Evolutionary conservation across 164 flowering plant genomes (phyloP).

Genomic region (Nymphaea thermarum): DNA sequence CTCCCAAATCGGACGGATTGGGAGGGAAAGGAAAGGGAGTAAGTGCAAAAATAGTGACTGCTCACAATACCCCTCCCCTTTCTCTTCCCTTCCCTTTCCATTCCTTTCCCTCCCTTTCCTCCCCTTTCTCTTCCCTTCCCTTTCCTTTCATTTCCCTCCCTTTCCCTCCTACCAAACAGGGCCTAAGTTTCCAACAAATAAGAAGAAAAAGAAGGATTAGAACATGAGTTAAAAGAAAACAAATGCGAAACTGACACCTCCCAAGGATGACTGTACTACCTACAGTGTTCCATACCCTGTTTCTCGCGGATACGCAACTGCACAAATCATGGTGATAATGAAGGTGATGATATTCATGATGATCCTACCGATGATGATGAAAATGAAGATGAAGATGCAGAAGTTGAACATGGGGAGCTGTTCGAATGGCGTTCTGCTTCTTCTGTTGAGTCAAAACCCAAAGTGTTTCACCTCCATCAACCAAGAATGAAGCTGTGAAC

Average conservation of each 20-base stretch:
- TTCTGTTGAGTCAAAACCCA: not conserved
- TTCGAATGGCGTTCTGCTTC: not conserved
- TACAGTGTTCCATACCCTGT: slow-evolving; percentile 41
- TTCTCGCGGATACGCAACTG: slow-evolving; percentile 74
- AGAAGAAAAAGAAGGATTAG: slow-evolving; percentile 10
- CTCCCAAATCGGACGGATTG: no score
- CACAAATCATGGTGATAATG: slow-evolving; percentile 49
- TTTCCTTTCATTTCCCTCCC: no score
- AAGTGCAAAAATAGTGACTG: no score
- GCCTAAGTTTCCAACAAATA: no score
- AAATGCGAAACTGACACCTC: slow-evolving; percentile 15
- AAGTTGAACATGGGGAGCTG: not conserved
- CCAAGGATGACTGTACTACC: slow-evolving; percentile 34
- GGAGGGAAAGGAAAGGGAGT: no score
- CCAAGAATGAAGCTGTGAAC: slow-evolving; percentile 3
- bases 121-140: no score
- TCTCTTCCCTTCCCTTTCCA: no score
- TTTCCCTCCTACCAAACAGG: no score
- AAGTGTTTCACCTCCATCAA: not conserved
- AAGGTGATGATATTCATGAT: slow-evolving; percentile 36
- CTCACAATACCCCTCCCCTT: no score
- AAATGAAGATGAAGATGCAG: slow-evolving; percentile 12
- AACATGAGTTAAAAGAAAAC: slow-evolving; percentile 15
- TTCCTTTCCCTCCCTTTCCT: no score
- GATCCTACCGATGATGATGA: slow-evolving; percentile 19